phyloP scores from a whole-genome alignment of 2,329 filamentous ascomycete species.

The Kalaharituber pfeilii region DNA sequence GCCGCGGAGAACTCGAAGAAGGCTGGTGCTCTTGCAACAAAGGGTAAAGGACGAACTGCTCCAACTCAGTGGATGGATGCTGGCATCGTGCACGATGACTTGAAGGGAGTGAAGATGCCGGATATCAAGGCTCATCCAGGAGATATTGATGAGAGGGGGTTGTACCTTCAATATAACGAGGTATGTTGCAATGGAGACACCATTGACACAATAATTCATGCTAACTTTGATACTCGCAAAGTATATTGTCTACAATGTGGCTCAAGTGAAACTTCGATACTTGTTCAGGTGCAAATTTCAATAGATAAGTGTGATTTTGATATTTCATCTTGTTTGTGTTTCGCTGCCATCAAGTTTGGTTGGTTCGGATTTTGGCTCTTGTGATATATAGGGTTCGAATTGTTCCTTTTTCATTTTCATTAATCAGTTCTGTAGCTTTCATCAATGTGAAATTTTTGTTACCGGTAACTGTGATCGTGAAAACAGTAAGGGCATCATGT shows the following conservation, averaged over 20 bases:
- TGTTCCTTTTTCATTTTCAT: too few relatives aligned
- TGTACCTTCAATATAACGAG: conserved; percentile 49
- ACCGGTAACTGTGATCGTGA: too few relatives aligned
- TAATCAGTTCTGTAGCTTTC: too few relatives aligned
- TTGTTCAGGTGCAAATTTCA: conserved; percentile 41
- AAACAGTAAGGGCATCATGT: too few relatives aligned
- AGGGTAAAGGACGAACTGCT: conserved; percentile 47
- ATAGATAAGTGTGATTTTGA: not conserved
- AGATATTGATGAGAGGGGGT: conserved; percentile 24
- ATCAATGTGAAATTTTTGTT: too few relatives aligned
- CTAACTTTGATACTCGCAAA: conserved; percentile 2
- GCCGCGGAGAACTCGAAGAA: conserved; percentile 47
- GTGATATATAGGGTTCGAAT: too few relatives aligned
- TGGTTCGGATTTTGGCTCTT: too few relatives aligned
- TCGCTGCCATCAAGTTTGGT: too few relatives aligned
- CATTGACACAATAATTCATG: not conserved
- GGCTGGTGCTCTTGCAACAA: conserved; percentile 47
- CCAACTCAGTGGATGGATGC: conserved; percentile 64
- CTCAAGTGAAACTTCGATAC: conserved; percentile 53
- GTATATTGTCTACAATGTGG: conserved; percentile 53
- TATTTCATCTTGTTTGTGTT: too few relatives aligned
- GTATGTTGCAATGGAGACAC: conserved; percentile 8
- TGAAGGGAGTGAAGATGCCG: conserved; percentile 55
- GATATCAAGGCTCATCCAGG: conserved; percentile 24
- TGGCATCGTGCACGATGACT: conserved; percentile 41